A percentile compares a stretch with the other conserved stretches of the same genome.
phyloP scores from a whole-genome alignment of 1,284 basidiomycete species.

The Malassezia restricta region DNA sequence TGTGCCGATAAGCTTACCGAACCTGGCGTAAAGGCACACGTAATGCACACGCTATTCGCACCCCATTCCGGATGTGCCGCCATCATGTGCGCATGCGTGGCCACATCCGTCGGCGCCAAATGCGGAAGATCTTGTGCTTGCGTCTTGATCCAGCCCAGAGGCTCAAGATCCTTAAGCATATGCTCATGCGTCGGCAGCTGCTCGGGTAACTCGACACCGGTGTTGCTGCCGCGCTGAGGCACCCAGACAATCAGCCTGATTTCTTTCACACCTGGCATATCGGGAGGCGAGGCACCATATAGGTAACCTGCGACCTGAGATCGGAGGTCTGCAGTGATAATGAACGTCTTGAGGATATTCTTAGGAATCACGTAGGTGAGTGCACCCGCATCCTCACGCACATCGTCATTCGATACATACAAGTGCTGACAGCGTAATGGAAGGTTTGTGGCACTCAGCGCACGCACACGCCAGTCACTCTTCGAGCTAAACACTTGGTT shows the following conservation, averaged over 20 bases:
- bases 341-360: conserved; percentile 89
- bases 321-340: conserved; percentile 81
- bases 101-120: conserved; percentile 84
- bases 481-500: conserved; percentile 95
- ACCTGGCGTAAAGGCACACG: conserved; percentile 91
- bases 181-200: conserved; percentile 84
- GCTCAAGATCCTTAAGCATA: conserved; percentile 83
- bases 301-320: conserved; percentile 91
- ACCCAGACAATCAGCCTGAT: conserved; percentile 93
- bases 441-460: conserved; percentile 88
- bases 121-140: conserved; percentile 53
- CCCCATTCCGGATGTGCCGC: conserved; percentile 87
- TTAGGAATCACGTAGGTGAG: conserved; percentile 94
- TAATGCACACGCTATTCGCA: conserved; percentile 83
- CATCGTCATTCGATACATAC: conserved; percentile 97
- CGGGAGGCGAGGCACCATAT: conserved; percentile 81
- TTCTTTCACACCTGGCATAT: conserved; percentile 97
- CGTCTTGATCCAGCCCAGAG: conserved; percentile 95
- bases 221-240: conserved; percentile 91
- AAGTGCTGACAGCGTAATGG: conserved; percentile 92
- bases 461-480: conserved; percentile 96
- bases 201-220: conserved; percentile 71
- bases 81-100: conserved; percentile 91
- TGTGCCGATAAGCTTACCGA: conserved; percentile 90
- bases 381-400: conserved; percentile 88